A percentile compares a stretch with the other conserved stretches of the same genome.
phyloP scores from a whole-genome alignment of 305 asterid species.

The Solanum hybrid region DNA sequence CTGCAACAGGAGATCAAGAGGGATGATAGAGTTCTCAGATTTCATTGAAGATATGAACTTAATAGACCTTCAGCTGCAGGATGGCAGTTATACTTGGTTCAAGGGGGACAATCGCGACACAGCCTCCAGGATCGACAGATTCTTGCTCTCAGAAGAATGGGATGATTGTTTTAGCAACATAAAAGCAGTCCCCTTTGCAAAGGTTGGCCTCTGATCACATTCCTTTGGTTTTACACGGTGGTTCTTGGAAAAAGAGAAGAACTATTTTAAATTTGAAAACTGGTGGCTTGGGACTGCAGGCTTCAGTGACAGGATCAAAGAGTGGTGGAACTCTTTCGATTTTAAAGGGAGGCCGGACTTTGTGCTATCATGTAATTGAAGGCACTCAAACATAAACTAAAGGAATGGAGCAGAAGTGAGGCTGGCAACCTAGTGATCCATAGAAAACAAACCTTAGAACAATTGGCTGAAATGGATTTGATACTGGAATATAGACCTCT shows the following conservation, averaged over 20 bases:
- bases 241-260: background rate
- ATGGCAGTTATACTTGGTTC: background rate
- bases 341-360: background rate
- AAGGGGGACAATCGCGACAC: background rate
- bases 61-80: background rate
- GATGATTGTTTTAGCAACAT: background rate
- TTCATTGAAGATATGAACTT: background rate
- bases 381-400: background rate
- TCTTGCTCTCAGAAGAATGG: background rate
- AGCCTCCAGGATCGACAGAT: background rate
- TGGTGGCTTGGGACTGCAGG: background rate
- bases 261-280: background rate
- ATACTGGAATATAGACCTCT: background rate
- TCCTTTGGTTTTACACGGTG: background rate
- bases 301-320: background rate
- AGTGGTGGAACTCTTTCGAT: background rate
- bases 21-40: background rate
- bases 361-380: background rate
- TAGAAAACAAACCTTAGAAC: background rate
- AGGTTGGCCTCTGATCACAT: background rate
- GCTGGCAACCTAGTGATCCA: background rate
- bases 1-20: background rate
- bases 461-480: background rate
- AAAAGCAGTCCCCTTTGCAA: background rate
- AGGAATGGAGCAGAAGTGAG: background rate